A percentile compares a stretch with the other conserved stretches of the same genome.
These are phyloP conservation scores for Coemansia sp. DNA, from an alignment of 192 early-diverging fungal genomes.

Conservation along the genomic window DNA sequence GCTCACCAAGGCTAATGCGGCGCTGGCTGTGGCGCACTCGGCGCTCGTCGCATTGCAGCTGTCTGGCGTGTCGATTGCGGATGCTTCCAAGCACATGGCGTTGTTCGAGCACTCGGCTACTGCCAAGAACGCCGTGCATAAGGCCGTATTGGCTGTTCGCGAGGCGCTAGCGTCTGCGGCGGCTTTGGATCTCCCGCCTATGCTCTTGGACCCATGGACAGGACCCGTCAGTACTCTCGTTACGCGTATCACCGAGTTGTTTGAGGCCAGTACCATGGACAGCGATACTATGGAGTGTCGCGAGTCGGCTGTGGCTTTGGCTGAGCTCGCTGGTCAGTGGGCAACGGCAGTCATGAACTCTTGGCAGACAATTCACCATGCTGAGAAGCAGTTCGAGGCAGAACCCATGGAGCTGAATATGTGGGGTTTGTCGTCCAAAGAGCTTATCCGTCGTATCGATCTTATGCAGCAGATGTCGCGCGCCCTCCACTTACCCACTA, in stretches of 20 bases:
- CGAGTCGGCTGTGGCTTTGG: constrained; percentile 1
- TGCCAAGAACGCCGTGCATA: constrained; percentile 2
- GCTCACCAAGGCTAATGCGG: constrained; percentile 10
- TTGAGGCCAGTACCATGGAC: neutral
- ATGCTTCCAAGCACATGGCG: constrained; percentile 2
- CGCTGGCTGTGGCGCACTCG: constrained; percentile 6
- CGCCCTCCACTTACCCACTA: constrained; percentile 32
- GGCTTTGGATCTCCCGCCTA: neutral
- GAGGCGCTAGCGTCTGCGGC: neutral
- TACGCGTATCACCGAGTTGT: neutral
- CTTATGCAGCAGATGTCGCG: constrained; percentile 26
- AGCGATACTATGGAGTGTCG: neutral
- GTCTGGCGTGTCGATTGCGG: constrained; percentile 2
- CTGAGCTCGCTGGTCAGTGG: constrained; percentile 37
- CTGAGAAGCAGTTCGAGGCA: constrained; percentile 24
- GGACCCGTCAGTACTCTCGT: neutral
- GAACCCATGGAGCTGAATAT: constrained; percentile 15
- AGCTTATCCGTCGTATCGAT: constrained; percentile 37
- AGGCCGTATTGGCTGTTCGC: neutral
- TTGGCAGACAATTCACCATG: constrained; percentile 42
- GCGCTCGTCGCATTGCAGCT: constrained; percentile 9
- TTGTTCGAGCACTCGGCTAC: neutral
- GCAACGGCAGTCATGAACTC: constrained; percentile 43
- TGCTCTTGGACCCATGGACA: constrained; percentile 17
- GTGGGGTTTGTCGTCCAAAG: constrained; percentile 45